Evolutionary conservation across 371 early-diverging fungal species (phyloP).

Genomic region (Mucor ambiguus): DNA sequence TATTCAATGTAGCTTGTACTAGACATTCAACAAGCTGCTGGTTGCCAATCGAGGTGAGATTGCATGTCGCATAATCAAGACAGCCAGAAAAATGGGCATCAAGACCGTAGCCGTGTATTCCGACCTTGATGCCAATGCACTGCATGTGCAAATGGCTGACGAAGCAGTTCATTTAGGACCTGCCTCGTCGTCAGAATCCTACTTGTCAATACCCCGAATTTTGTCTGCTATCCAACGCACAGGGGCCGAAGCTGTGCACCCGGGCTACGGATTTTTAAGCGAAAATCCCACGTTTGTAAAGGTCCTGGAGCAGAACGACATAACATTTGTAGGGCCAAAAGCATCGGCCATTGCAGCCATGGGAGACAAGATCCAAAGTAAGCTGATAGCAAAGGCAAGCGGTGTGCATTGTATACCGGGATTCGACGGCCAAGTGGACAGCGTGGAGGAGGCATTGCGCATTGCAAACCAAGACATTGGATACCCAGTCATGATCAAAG

Average conservation of each 20-base stretch:
- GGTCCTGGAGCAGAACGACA: conserved; percentile 56
- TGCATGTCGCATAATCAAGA: conserved; percentile 56
- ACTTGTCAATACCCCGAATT: conserved; percentile 69
- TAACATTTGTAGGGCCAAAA: conserved; percentile 80
- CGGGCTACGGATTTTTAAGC: conserved; percentile 89
- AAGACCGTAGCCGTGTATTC: conserved; percentile 96
- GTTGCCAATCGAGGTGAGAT: conserved; percentile 62
- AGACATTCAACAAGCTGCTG: conserved; percentile 55
- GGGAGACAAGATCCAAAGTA: conserved; percentile 90
- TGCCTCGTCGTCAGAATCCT: conserved; percentile 67
- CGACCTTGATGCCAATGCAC: conserved; percentile 85
- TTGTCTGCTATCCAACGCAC: conserved; percentile 59
- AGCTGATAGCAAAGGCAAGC: conserved; percentile 69
- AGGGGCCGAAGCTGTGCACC: conserved; percentile 81
- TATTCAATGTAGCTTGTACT: background rate
- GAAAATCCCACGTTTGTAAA: conserved; percentile 81
- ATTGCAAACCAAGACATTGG: conserved; percentile 58
- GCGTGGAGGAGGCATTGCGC: conserved; percentile 40
- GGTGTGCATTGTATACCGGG: conserved; percentile 71
- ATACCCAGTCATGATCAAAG: conserved; percentile 87
- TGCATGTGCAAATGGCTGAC: conserved; percentile 84
- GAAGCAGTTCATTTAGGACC: conserved; percentile 75
- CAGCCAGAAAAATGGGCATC: conserved; percentile 82
- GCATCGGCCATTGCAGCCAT: conserved; percentile 83
- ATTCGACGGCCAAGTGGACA: conserved; percentile 62